Evolutionary conservation across 352 stramenopile species (phyloP).

Genomic region (Blastocystis sp.): DNA sequence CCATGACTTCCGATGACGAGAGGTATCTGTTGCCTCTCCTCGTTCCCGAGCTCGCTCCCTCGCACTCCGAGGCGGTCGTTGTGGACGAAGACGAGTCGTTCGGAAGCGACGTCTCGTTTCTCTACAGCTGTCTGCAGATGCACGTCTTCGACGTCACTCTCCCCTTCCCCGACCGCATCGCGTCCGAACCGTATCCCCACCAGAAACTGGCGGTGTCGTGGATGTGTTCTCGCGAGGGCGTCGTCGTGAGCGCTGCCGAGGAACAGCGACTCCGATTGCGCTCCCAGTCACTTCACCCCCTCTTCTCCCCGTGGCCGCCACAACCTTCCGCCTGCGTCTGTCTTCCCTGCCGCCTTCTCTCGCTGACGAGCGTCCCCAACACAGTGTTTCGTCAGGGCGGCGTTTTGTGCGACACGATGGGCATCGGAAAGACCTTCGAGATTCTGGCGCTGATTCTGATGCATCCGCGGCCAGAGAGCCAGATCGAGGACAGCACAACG

Average conservation of each 20-base stretch:
- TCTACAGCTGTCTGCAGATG: slow-evolving; percentile 29
- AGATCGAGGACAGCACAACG: neutral
- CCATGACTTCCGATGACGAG: neutral
- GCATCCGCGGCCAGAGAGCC: neutral
- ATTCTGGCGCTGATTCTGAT: slow-evolving; percentile 25
- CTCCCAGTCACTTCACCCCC: neutral
- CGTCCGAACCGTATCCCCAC: neutral
- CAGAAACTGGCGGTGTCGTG: neutral
- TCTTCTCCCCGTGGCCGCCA: neutral
- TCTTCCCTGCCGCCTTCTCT: neutral
- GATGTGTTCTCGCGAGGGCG: slow-evolving; percentile 27
- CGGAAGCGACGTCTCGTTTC: slow-evolving; percentile 26
- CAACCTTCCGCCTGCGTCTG: neutral
- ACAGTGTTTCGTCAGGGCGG: neutral
- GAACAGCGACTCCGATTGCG: neutral
- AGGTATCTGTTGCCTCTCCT: neutral
- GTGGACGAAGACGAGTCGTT: neutral
- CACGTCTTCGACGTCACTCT: neutral
- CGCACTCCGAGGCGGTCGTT: neutral
- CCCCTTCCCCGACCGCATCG: neutral
- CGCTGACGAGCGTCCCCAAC: neutral
- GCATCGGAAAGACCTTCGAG: slow-evolving; percentile 37
- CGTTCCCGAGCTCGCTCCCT: neutral
- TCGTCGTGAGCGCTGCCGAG: neutral
- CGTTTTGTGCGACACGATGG: slow-evolving; percentile 46